These are phyloP conservation scores for Stevia rebaudiana DNA, from an alignment of 140 eudicot species.

Conservation along the genomic window DNA sequence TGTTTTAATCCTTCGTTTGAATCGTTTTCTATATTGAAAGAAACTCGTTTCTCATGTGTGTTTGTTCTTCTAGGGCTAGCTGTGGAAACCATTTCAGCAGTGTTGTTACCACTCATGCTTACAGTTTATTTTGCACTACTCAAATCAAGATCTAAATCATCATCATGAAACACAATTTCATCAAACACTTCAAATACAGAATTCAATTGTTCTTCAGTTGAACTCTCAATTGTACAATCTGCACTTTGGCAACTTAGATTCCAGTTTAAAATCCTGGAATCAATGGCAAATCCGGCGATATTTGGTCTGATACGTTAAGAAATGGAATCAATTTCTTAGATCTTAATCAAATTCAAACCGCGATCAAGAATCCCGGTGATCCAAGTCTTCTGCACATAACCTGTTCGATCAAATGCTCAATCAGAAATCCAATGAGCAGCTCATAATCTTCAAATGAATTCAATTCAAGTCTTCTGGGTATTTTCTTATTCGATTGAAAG, in stretches of 20 bases:
- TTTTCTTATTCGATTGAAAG: neutral
- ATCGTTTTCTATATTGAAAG: slow-evolving; percentile 55
- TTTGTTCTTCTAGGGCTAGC: slow-evolving; percentile 32
- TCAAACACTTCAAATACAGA: slow-evolving; percentile 20
- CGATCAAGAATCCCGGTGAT: slow-evolving; percentile 1
- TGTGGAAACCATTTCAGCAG: slow-evolving; percentile 23
- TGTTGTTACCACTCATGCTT: slow-evolving; percentile 41
- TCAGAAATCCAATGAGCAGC: slow-evolving; percentile 10
- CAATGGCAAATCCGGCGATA: neutral
- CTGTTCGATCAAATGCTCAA: slow-evolving; percentile 29
- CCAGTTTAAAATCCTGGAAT: neutral
- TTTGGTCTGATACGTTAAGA: neutral
- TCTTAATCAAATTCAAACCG: slow-evolving; percentile 4
- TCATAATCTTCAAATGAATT: neutral
- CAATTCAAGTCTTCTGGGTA: neutral
- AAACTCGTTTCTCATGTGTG: slow-evolving; percentile 30
- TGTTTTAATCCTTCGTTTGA: slow-evolving; percentile 14
- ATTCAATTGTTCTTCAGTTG: slow-evolving; percentile 12
- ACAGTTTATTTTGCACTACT: slow-evolving; percentile 17
- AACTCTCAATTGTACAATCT: neutral
- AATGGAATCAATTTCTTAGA: neutral
- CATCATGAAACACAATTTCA: slow-evolving; percentile 19
- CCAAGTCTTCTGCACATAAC: slow-evolving; percentile 10
- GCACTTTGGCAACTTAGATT: neutral
- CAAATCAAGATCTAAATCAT: neutral